These are phyloP conservation scores for Pelargonium fulgidum DNA, from an alignment of 441 rosid genomes.

Conservation along the genomic window DNA sequence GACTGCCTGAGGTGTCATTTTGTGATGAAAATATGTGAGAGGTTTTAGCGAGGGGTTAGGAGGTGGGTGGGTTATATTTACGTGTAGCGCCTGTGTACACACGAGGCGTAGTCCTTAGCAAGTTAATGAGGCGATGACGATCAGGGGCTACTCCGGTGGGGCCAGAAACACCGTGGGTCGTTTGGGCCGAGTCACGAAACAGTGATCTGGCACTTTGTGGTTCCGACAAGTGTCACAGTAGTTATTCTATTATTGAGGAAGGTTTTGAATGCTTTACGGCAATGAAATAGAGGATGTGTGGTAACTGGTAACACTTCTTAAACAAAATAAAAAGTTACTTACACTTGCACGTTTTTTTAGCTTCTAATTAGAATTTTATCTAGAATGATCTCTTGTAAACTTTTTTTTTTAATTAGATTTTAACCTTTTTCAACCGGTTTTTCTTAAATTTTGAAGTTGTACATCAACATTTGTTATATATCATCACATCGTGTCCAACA, in stretches of 20 bases:
- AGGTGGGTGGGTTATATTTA: background rate
- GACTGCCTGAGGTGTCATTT: background rate
- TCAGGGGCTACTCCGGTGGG: background rate
- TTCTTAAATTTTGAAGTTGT: too few relatives aligned
- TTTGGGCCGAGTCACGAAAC: background rate
- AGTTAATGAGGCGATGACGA: too few relatives aligned
- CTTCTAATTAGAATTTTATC: too few relatives aligned
- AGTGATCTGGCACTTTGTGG: background rate
- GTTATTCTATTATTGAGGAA: background rate
- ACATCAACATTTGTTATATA: too few relatives aligned
- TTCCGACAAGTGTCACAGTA: background rate
- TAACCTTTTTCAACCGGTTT: too few relatives aligned
- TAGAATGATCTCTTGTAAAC: too few relatives aligned
- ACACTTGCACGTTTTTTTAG: too few relatives aligned
- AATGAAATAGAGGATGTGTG: background rate
- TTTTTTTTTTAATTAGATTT: too few relatives aligned
- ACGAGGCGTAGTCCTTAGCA: background rate
- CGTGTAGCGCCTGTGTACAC: background rate
- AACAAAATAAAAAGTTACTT: too few relatives aligned
- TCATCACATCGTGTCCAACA: too few relatives aligned
- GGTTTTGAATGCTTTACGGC: background rate
- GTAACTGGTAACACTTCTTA: too few relatives aligned
- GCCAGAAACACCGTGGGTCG: background rate
- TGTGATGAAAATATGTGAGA: background rate
- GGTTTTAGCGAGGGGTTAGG: slow-evolving; percentile 1